Evolutionary conservation across 2,329 filamentous ascomycete species (phyloP).

Genomic region (Cadophora sp.): DNA sequence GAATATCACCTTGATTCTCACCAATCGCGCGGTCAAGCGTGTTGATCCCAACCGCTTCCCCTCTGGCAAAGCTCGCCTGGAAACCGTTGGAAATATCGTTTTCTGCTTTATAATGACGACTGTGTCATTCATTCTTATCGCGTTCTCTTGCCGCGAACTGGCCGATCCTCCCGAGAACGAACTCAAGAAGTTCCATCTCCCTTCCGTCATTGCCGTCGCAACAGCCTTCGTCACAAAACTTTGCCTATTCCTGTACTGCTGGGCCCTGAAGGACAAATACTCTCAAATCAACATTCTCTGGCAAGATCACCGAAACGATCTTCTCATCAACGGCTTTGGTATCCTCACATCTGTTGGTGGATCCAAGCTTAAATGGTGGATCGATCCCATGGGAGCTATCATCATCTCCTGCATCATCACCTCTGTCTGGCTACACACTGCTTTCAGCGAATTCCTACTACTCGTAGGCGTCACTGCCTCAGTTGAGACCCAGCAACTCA

Average conservation of each 20-base stretch:
- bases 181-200: constrained; percentile 74
- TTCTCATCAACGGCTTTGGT: constrained; percentile 95
- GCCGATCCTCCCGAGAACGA: constrained; percentile 54
- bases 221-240: constrained; percentile 89
- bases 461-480: constrained; percentile 89
- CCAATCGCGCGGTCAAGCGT: constrained; percentile 84
- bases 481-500: constrained; percentile 86
- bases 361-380: constrained; percentile 89
- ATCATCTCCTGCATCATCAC: constrained; percentile 81
- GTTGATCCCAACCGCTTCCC: constrained; percentile 90
- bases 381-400: constrained; percentile 92
- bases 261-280: constrained; percentile 87
- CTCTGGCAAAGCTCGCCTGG: constrained; percentile 90
- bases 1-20: constrained; percentile 86
- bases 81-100: constrained; percentile 93
- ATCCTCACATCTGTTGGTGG: constrained; percentile 92
- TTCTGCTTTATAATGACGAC: constrained; percentile 97
- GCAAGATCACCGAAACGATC: constrained; percentile 96
- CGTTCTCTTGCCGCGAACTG: constrained; percentile 80
- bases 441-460: constrained; percentile 87
- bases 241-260: constrained; percentile 87
- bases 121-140: constrained; percentile 91
- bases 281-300: constrained; percentile 90
- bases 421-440: constrained; percentile 81
- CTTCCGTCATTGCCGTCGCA: constrained; percentile 83